Evolutionary conservation across 2,329 filamentous ascomycete genomes (phyloP).

Genomic region (Exophiala phaeomuriformis): DNA sequence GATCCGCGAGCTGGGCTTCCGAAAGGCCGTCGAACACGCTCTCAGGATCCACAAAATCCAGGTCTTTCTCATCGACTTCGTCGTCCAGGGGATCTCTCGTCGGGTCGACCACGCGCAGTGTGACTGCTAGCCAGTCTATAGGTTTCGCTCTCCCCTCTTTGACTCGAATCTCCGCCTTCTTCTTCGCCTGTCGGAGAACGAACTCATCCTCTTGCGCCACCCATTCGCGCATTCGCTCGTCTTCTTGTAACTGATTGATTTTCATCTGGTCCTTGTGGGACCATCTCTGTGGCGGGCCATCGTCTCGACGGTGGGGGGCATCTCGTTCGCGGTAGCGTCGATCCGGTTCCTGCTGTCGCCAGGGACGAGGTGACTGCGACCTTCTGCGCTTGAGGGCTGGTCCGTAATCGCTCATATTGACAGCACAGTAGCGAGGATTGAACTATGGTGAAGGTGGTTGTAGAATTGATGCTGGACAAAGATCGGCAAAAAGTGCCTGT

Average conservation of each 20-base stretch:
- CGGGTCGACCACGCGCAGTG: conserved; percentile 76
- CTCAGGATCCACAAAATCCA: conserved; percentile 72
- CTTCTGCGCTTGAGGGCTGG: conserved; percentile 32
- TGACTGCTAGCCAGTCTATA: conserved; percentile 90
- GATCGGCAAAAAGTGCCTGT: too few relatives aligned
- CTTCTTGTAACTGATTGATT: conserved; percentile 56
- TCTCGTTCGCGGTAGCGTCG: conserved; percentile 16
- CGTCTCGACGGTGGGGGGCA: conserved; percentile 2
- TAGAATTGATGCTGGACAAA: too few relatives aligned
- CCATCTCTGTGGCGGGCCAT: conserved; percentile 18
- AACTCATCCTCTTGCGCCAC: conserved; percentile 94
- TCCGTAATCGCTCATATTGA: conserved; percentile 27
- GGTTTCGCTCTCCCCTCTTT: conserved; percentile 84
- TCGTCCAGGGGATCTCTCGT: conserved; percentile 75
- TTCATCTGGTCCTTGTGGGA: conserved; percentile 39
- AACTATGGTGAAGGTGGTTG: neutral
- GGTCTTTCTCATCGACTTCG: conserved; percentile 67
- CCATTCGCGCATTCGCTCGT: conserved; percentile 72
- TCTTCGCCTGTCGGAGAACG: conserved; percentile 93
- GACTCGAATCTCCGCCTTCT: conserved; percentile 91
- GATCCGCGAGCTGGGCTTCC: conserved; percentile 59
- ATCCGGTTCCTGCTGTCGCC: conserved; percentile 29
- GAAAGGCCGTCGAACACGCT: conserved; percentile 69
- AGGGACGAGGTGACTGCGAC: conserved; percentile 38
- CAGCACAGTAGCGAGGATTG: conserved; percentile 14